Conservation (phyloP, 805 yeast genomes). For the Myxozyma nipponensis region DNA sequence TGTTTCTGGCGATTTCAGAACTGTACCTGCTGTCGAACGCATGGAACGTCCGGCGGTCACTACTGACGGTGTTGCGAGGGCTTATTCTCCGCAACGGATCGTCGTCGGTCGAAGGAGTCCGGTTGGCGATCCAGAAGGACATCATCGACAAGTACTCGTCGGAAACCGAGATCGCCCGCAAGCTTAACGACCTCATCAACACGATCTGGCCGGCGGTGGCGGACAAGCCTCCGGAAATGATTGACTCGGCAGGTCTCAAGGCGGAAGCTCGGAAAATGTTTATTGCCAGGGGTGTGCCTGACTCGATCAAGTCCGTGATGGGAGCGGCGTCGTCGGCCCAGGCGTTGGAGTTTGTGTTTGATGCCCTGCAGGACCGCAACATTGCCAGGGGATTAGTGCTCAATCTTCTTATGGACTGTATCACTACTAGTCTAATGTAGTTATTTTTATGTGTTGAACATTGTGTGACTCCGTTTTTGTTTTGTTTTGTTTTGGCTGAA, state of each 20-base stretch:
- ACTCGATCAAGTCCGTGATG: conserved; percentile 27
- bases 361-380: conserved; percentile 28
- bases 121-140: conserved; percentile 26
- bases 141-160: conserved; percentile 23
- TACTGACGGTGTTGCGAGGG: conserved; percentile 29
- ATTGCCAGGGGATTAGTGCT: conserved; percentile 28
- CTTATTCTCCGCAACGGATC: conserved; percentile 27
- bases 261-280: conserved; percentile 26
- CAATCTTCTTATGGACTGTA: conserved; percentile 25
- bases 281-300: conserved; percentile 28
- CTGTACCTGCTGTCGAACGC: conserved; percentile 28
- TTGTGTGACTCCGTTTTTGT: neutral
- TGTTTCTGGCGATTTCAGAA: conserved; percentile 28
- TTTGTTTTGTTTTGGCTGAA: neutral
- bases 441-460: neutral
- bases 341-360: conserved; percentile 30
- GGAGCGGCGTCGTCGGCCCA: conserved; percentile 29
- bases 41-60: conserved; percentile 29
- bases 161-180: conserved; percentile 25
- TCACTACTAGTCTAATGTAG: conserved; percentile 21
- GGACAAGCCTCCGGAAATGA: conserved; percentile 4
- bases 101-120: conserved; percentile 28
- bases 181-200: conserved; percentile 16
- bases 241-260: conserved; percentile 22
- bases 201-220: conserved; percentile 20